Percentiles rank a stretch among this genome's conserved stretches.
phyloP scores from a whole-genome alignment of 225 moss, liverwort and hornwort species.

The Marchantia polymorpha region DNA sequence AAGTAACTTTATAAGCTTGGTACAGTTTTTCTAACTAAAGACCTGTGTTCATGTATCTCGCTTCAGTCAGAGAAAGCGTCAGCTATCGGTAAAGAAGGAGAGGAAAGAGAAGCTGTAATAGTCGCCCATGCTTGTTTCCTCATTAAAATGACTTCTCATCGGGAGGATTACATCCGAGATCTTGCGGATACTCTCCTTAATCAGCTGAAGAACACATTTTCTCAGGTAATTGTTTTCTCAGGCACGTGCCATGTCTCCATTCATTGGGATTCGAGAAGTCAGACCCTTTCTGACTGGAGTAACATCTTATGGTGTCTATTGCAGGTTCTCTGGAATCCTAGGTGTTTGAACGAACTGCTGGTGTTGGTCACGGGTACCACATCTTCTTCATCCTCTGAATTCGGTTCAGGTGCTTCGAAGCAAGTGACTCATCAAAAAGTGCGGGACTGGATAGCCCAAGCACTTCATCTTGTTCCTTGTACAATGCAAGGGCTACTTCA shows the following conservation, averaged over 20 bases:
- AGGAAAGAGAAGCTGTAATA: slow-evolving; percentile 63
- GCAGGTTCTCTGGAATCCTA: slow-evolving; percentile 79
- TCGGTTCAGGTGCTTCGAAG: slow-evolving; percentile 48
- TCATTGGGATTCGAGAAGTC: background rate
- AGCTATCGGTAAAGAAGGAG: slow-evolving; percentile 54
- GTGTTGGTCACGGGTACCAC: slow-evolving; percentile 60
- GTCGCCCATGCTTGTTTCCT: slow-evolving; percentile 69
- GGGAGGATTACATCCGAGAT: slow-evolving; percentile 67
- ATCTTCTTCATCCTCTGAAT: slow-evolving; percentile 50
- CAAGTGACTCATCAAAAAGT: slow-evolving; percentile 59
- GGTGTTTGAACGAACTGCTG: slow-evolving; percentile 66
- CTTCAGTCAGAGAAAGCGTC: slow-evolving; percentile 48
- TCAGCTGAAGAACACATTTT: slow-evolving; percentile 61
- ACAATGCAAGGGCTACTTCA: slow-evolving; percentile 89
- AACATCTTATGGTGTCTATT: background rate
- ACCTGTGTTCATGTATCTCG: background rate
- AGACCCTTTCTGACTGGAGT: background rate
- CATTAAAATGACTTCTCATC: slow-evolving; percentile 55
- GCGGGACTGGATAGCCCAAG: slow-evolving; percentile 79
- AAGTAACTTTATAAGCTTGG: background rate
- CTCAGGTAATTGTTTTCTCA: slow-evolving; percentile 53
- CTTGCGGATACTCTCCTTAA: slow-evolving; percentile 62
- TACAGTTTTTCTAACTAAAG: background rate
- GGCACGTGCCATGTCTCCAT: slow-evolving; percentile 20
- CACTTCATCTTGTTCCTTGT: slow-evolving; percentile 68